Percentiles rank a stretch among this genome's conserved stretches.
Evolutionary conservation across 2,329 filamentous ascomycete species (phyloP).

Genomic region (Trichoderma atrobrunneum): DNA sequence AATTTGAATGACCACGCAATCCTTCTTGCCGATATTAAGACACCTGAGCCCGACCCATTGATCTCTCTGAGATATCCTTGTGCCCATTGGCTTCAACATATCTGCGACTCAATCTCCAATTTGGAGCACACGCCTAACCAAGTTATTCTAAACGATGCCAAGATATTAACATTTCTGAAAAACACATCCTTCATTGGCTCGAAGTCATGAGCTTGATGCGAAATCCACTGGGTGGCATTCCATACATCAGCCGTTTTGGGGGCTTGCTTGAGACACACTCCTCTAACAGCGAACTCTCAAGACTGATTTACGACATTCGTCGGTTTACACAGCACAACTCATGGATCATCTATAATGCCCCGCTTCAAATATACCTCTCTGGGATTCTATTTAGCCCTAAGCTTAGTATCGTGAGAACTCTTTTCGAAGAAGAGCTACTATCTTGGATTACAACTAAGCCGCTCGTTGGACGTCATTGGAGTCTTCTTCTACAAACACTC

Average conservation of each 20-base stretch:
- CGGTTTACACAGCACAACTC: neutral
- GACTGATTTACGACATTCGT: conserved; percentile 27
- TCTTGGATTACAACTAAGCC: neutral
- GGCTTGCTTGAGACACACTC: neutral
- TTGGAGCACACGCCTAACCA: neutral
- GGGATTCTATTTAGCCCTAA: neutral
- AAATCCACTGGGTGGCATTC: conserved; percentile 10
- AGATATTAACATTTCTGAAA: neutral
- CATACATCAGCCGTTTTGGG: conserved; percentile 12
- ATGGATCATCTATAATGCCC: neutral
- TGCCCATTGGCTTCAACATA: conserved; percentile 24
- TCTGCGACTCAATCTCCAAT: neutral
- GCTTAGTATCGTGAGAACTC: neutral
- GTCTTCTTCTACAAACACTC: neutral
- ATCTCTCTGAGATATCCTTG: conserved; percentile 21
- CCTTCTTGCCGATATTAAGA: conserved; percentile 14
- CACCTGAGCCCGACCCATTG: conserved; percentile 22
- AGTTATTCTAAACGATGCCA: conserved; percentile 17
- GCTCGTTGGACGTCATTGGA: neutral
- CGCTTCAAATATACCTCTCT: neutral
- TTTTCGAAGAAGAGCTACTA: neutral
- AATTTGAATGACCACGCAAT: conserved; percentile 21
- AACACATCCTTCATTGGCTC: conserved; percentile 13
- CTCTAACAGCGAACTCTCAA: neutral
- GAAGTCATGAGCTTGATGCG: neutral